A percentile compares a stretch with the other conserved stretches of the same genome.
Conservation (phyloP, 495 filamentous ascomycete species). For the Podospora comata region DNA sequence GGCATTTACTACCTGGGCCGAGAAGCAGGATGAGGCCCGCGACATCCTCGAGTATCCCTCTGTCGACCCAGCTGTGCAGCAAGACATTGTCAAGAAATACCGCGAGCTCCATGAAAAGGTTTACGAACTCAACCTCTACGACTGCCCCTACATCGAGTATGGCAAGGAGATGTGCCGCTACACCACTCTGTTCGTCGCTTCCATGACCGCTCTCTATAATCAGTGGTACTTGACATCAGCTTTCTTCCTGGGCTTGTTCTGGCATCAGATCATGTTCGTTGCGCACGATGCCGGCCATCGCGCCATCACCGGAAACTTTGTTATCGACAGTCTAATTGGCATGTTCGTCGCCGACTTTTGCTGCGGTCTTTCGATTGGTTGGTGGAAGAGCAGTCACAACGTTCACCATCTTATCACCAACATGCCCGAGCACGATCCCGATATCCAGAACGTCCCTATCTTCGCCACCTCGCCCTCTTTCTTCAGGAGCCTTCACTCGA, state of each 20-base stretch:
- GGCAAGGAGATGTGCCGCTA: conserved; percentile 46
- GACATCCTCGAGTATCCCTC: conserved; percentile 41
- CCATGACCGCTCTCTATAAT: conserved; percentile 31
- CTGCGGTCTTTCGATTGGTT: conserved; percentile 39
- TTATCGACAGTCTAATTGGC: conserved; percentile 26
- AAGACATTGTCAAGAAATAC: conserved; percentile 43
- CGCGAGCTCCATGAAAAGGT: conserved; percentile 41
- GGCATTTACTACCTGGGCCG: conserved; percentile 35
- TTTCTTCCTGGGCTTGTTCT: conserved; percentile 47
- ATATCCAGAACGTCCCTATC: conserved; percentile 50
- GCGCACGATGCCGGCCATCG: conserved; percentile 52
- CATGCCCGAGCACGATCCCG: conserved; percentile 50
- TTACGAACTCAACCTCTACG: conserved; percentile 41
- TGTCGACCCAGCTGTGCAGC: conserved; percentile 42
- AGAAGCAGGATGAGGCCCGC: conserved; percentile 38
- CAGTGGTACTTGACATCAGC: conserved; percentile 48
- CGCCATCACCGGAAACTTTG: conserved; percentile 49
- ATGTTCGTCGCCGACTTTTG: conserved; percentile 11
- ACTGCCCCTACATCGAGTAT: conserved; percentile 45
- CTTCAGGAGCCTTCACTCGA: conserved; percentile 42
- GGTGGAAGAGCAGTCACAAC: conserved; percentile 55
- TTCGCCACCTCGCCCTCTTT: conserved; percentile 49
- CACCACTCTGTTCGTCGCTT: conserved; percentile 35
- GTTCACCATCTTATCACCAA: conserved; percentile 54
- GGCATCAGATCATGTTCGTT: conserved; percentile 55